Conservation (phyloP, 306 rosid genomes). For the Medicago truncatula region MtrunA17r5.0-ANR NC_053044.1:52612001-52612500, state of each 20-base stretch:
- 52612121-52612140: too few species aligned
- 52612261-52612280: conserved; percentile 32
- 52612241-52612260: conserved; percentile 32
- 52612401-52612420: conserved; percentile 16
- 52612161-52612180: too few species aligned
- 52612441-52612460: not conserved
- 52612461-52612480: not conserved
- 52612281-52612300: not conserved
- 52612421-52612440: not conserved
- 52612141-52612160: too few species aligned
- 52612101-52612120: too few species aligned
- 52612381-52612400: conserved; percentile 1
- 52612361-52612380: conserved; percentile 7
- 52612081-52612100: too few species aligned
- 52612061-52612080: too few species aligned
- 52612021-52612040: too few species aligned
- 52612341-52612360: conserved; percentile 54
- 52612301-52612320: conserved; percentile 14
- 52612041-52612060: too few species aligned
- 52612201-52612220: not conserved
- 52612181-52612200: not conserved
- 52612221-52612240: conserved; percentile 4
- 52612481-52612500: conserved; percentile 8
- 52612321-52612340: conserved; percentile 54
- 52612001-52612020: too few species aligned